Evolutionary conservation across 106 monocot genomes (phyloP).

Genomic region (Apostasia ramifera): DNA sequence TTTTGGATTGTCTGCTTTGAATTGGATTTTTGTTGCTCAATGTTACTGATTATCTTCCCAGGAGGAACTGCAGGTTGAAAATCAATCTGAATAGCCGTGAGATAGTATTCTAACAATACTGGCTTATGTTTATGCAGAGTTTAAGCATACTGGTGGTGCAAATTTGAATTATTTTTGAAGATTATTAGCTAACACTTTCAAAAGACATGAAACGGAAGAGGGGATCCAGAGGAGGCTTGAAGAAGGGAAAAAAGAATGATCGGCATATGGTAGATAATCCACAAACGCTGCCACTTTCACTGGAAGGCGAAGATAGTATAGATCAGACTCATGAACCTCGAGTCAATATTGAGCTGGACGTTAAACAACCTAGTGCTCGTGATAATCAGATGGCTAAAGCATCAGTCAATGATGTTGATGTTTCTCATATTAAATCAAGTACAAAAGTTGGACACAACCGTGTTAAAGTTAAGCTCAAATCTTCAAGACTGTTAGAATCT

Average conservation of each 20-base stretch:
- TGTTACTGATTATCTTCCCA: no score
- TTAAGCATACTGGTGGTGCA: no score
- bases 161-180: background rate
- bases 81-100: no score
- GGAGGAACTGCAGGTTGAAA: no score
- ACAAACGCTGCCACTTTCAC: conserved; percentile 15
- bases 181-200: background rate
- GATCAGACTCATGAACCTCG: conserved; percentile 35
- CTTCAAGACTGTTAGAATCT: conserved; percentile 39
- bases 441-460: conserved; percentile 39
- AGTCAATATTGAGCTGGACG: conserved; percentile 19
- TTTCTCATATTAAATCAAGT: conserved; percentile 16
- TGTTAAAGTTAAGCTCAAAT: conserved; percentile 78
- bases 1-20: no score
- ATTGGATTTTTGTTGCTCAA: no score
- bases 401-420: conserved; percentile 17
- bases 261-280: conserved; percentile 10
- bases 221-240: conserved; percentile 41
- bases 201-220: conserved; percentile 78
- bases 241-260: conserved; percentile 37
- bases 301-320: conserved; percentile 31
- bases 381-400: conserved; percentile 17
- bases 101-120: no score
- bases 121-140: no score
- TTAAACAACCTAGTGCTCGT: conserved; percentile 19